Percentiles rank a stretch among this genome's conserved stretches.
These are phyloP conservation scores for Neurospora pannonica DNA, from an alignment of 495 filamentous ascomycete species.

Conservation along the genomic window DNA sequence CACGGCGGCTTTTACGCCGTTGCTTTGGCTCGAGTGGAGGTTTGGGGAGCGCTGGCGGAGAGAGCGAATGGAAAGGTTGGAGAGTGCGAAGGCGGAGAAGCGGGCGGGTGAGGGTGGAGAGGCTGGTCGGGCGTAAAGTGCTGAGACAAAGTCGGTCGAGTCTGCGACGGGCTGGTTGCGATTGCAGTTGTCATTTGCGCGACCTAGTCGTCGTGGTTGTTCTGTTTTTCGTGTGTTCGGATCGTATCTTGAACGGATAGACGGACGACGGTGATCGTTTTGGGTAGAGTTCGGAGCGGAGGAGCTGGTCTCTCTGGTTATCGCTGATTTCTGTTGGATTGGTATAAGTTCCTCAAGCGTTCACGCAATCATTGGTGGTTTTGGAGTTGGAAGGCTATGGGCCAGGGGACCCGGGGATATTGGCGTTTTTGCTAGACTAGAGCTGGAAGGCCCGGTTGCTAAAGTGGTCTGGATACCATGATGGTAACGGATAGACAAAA, in stretches of 20 bases:
- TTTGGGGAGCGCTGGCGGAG: constrained; percentile 22
- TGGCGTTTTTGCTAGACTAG: not conserved
- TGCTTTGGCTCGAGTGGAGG: constrained; percentile 29
- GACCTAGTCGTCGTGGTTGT: not conserved
- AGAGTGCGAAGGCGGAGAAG: constrained; percentile 4
- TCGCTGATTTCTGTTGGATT: not conserved
- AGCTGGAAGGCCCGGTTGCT: not conserved
- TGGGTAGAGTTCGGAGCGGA: not conserved
- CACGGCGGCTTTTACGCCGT: constrained; percentile 34
- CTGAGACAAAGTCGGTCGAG: not conserved
- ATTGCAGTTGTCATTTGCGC: not conserved
- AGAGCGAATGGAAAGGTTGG: constrained; percentile 10
- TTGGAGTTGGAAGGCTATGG: not conserved
- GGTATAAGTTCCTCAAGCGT: not conserved
- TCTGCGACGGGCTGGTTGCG: not conserved
- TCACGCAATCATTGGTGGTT: not conserved
- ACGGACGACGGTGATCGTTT: not conserved
- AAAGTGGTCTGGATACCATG: not conserved
- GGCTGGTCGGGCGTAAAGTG: not conserved
- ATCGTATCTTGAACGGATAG: not conserved
- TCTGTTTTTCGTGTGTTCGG: not conserved
- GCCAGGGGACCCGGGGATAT: not conserved
- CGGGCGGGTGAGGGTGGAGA: not conserved
- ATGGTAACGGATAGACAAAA: not conserved
- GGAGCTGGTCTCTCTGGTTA: not conserved